Conservation (phyloP, 2,329 filamentous ascomycete species). For the Fusarium kyushuense region DNA sequence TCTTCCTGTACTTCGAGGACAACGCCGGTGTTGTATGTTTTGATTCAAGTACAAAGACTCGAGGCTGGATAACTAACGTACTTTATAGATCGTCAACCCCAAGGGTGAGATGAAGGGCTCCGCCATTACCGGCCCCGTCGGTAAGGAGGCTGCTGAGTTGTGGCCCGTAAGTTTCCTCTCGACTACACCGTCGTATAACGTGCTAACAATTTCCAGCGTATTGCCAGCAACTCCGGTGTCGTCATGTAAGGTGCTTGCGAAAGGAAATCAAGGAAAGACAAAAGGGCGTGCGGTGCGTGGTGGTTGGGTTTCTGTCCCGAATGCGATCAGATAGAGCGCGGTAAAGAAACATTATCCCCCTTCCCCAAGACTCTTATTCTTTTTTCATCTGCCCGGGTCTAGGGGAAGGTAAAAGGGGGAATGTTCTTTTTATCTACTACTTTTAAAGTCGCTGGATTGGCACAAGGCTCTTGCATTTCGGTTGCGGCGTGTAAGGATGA, state of each 20-base stretch:
- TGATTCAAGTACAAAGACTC: too few species aligned
- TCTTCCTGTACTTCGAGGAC: constrained; percentile 99
- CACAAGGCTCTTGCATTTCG: constrained; percentile 63
- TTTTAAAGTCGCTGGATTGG: constrained; percentile 57
- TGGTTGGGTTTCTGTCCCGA: constrained; percentile 49
- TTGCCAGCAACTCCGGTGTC: constrained; percentile 99
- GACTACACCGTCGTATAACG: not conserved
- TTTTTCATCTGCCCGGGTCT: constrained; percentile 29
- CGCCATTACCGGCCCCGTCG: constrained; percentile 98
- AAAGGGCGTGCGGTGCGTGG: constrained; percentile 45
- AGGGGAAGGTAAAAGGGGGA: constrained; percentile 40
- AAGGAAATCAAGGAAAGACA: constrained; percentile 45
- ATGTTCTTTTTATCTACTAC: constrained; percentile 40
- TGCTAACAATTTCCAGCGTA: constrained; percentile 75
- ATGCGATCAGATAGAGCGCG: constrained; percentile 53
- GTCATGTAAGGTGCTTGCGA: constrained; percentile 84
- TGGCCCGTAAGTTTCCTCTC: constrained; percentile 83
- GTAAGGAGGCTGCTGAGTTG: constrained; percentile 99
- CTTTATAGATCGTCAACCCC: constrained; percentile 91
- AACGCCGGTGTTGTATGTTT: constrained; percentile 96
- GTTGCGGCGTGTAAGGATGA: constrained; percentile 66
- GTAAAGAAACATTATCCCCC: constrained; percentile 41
- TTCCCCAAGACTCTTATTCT: constrained; percentile 37
- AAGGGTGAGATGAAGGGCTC: constrained; percentile 99
- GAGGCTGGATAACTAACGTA: constrained; percentile 52